Percentiles rank a stretch among this genome's conserved stretches.
These are phyloP conservation scores for Ogataea hybrid DNA, from an alignment of 1,139 yeast genomes.

Conservation along the genomic window DNA sequence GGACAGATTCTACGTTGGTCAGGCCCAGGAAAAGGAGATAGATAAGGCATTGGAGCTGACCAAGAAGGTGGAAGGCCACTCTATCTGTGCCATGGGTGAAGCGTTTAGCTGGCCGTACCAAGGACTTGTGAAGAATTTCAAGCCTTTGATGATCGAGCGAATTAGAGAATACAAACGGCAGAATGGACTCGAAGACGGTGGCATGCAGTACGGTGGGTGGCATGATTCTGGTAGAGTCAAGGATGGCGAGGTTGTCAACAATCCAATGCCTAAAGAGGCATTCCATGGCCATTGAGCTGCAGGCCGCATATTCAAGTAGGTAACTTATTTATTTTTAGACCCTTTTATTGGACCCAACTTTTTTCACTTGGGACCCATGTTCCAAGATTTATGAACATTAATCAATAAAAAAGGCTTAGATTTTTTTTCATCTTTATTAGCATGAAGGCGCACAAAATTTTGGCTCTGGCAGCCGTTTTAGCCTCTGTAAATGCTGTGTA, in stretches of 20 bases:
- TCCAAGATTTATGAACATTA: too few relatives aligned
- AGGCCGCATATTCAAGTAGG: neutral
- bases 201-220: constrained; percentile 77
- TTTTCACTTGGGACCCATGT: too few relatives aligned
- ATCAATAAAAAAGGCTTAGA: neutral
- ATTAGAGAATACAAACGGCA: too few relatives aligned
- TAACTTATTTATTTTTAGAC: constrained; percentile 7
- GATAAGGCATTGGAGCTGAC: too few relatives aligned
- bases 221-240: constrained; percentile 49
- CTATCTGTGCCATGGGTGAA: too few relatives aligned
- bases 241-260: constrained; percentile 66
- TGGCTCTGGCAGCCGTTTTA: constrained; percentile 3
- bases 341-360: neutral
- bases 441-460: constrained; percentile 2
- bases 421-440: constrained; percentile 1
- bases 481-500: constrained; percentile 21
- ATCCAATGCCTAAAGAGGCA: constrained; percentile 42
- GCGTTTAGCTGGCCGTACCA: too few relatives aligned
- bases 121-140: too few relatives aligned
- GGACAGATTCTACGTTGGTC: too few relatives aligned
- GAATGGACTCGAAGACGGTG: constrained; percentile 37
- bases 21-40: too few relatives aligned
- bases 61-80: too few relatives aligned
- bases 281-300: constrained; percentile 25
- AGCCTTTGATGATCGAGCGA: too few relatives aligned